Evolutionary conservation across 2,329 filamentous ascomycete species (phyloP), one percentile per base, ranked within the genome.

Genomic region (Harringtonia aguacate): DNA sequence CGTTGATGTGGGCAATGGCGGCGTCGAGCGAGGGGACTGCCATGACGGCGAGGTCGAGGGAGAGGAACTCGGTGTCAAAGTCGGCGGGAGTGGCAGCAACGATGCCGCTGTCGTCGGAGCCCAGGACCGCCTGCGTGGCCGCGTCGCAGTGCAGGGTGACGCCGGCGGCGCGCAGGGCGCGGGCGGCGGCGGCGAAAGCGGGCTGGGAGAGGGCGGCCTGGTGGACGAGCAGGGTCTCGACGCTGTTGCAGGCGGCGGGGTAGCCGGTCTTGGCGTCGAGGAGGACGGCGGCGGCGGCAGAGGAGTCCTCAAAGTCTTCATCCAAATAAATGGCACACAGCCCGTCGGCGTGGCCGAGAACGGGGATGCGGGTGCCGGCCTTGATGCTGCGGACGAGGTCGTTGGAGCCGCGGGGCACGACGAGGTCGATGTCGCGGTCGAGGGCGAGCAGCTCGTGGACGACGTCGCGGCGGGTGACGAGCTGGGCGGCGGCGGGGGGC

Each of bases 221-320:
- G 54, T 95, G 81, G 5, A 97, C 84, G 17, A 98, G 77, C 10
- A 98, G 73, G 2, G 88, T 94, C 66, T 98, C 92, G n/a, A 89
- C 66, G 35, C 84, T 81, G 67, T 98, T 98, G 71, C 92, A 98
- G 14, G 90, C 92, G 31, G 92, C 92, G 2, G 90, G 87, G 58
- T 98, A 98, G 62, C 83, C 85, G 22, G 85, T 88, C 67, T 98
- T 98, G 38, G 90, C 84, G 65, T 98, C 92, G 44, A 95, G 71
- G 39, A 97, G 69, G 44, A 95, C 83, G 49, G n/a, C n/a, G n/a
- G n/a, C n/a, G n/a, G n/a, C n/a, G n/a, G n/a, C n/a, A n/a, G n/a
- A n/a, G n/a, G n/a, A n/a, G n/a, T n/a, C n/a, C n/a, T n/a, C n/a
- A n/a, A n/a, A n/a, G n/a, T n/a, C n/a, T n/a, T n/a, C n/a, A 55